Conservation (phyloP, 495 filamentous ascomycete species). For the Podospora sp. region DNA sequence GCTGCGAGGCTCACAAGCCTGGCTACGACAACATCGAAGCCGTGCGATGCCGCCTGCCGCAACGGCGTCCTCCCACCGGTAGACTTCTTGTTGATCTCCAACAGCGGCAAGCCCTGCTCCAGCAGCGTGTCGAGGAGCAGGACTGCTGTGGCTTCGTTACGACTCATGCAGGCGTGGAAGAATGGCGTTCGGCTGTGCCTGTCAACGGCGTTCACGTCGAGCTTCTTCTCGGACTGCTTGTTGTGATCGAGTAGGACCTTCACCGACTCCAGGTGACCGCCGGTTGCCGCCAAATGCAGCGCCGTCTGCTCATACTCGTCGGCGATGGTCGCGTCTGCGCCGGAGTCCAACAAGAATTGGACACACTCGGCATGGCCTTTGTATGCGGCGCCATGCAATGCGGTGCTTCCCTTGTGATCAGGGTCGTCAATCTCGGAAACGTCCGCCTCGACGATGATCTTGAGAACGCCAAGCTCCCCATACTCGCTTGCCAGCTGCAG, state of each 20-base stretch:
- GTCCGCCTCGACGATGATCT: slow-evolving; percentile 18
- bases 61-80: slow-evolving; percentile 24
- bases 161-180: slow-evolving; percentile 26
- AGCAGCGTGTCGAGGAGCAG: slow-evolving; percentile 28
- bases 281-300: slow-evolving; percentile 56
- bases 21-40: slow-evolving; percentile 25
- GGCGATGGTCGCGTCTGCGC: slow-evolving; percentile 38
- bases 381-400: slow-evolving; percentile 24
- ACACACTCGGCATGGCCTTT: slow-evolving; percentile 10
- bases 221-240: slow-evolving; percentile 32
- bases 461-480: slow-evolving; percentile 19
- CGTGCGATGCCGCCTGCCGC: slow-evolving; percentile 28
- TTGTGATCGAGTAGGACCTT: slow-evolving; percentile 49
- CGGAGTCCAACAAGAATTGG: slow-evolving; percentile 25
- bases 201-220: slow-evolving; percentile 36
- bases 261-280: slow-evolving; percentile 49
- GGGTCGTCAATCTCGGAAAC: slow-evolving; percentile 29
- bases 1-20: slow-evolving; percentile 17
- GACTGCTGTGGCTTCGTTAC: slow-evolving; percentile 18
- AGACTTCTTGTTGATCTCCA: slow-evolving; percentile 31
- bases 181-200: slow-evolving; percentile 28
- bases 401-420: slow-evolving; percentile 26
- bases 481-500: slow-evolving; percentile 15
- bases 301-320: slow-evolving; percentile 54
- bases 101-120: slow-evolving; percentile 15